Percentiles rank a stretch among this genome's conserved stretches.
These are phyloP conservation scores for Raphanus raphanistrum DNA, from an alignment of 345 rosid genomes.

Conservation along the genomic window DNA sequence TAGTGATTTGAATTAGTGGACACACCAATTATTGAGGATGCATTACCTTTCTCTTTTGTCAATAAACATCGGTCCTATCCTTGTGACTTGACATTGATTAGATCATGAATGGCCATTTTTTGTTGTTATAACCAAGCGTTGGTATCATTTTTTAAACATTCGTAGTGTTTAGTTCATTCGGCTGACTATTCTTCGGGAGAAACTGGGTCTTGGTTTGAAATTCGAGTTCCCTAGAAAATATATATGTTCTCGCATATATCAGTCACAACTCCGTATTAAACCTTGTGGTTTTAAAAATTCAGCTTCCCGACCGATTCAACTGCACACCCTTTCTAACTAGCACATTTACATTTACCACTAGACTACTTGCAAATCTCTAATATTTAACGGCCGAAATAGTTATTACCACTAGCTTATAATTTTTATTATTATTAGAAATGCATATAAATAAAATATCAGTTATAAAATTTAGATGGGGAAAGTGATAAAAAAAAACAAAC, in stretches of 20 bases:
- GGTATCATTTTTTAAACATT: neutral
- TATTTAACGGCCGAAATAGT: too few species aligned
- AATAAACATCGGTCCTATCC: neutral
- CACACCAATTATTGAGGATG: constrained; percentile 33
- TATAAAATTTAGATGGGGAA: too few species aligned
- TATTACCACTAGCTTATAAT: too few species aligned
- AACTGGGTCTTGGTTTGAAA: constrained; percentile 11
- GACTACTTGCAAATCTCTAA: too few species aligned
- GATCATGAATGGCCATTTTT: constrained; percentile 12
- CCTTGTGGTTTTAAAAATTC: constrained; percentile 3
- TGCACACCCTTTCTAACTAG: too few species aligned
- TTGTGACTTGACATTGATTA: constrained; percentile 17
- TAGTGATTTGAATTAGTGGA: constrained; percentile 10
- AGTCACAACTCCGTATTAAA: neutral
- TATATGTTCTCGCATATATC: neutral
- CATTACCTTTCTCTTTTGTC: neutral
- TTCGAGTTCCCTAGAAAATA: constrained; percentile 2
- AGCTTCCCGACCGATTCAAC: too few species aligned
- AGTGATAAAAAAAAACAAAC: too few species aligned
- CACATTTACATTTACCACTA: too few species aligned
- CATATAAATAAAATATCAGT: too few species aligned
- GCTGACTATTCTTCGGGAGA: constrained; percentile 4
- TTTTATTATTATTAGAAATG: too few species aligned
- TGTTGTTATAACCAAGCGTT: neutral
- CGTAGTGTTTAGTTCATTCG: constrained; percentile 8